These are phyloP conservation scores for Cadophora luteo-olivacea DNA, from an alignment of 2,329 filamentous ascomycete species.

Conservation along the genomic window DNA sequence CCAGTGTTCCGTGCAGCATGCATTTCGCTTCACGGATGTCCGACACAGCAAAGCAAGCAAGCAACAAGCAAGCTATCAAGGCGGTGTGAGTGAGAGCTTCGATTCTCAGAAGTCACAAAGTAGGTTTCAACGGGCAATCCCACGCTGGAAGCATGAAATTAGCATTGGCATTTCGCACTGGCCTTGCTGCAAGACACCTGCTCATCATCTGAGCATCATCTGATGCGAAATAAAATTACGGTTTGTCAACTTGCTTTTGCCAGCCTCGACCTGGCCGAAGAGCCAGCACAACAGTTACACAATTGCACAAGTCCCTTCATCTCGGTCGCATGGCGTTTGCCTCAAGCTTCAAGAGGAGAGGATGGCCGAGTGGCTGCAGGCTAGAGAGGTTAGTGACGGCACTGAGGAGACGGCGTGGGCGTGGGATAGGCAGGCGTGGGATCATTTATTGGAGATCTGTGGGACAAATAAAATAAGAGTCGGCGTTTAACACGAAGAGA, in stretches of 20 bases:
- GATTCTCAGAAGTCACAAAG: not conserved
- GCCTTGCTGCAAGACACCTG: constrained; percentile 5
- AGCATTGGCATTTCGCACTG: constrained; percentile 9
- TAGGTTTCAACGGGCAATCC: not conserved
- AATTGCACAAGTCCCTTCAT: constrained; percentile 1
- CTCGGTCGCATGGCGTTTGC: not conserved
- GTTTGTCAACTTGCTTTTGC: constrained; percentile 10
- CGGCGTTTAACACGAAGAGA: constrained; percentile 2
- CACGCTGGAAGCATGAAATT: constrained; percentile 1
- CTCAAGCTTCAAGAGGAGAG: not conserved
- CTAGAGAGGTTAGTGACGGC: constrained; percentile 4
- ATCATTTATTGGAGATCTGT: not conserved
- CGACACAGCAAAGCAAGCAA: not conserved
- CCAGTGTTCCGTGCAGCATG: constrained; percentile 7
- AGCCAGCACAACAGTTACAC: constrained; percentile 5
- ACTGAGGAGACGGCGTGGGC: constrained; percentile 8
- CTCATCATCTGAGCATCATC: constrained; percentile 12
- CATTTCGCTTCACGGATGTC: constrained; percentile 13
- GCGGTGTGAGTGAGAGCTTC: constrained; percentile 2
- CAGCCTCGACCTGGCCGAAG: not conserved
- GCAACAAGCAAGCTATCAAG: not conserved
- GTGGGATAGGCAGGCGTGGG: constrained; percentile 6
- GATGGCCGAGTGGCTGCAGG: constrained; percentile 3
- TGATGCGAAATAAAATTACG: constrained; percentile 13
- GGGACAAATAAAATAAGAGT: constrained; percentile 14